phyloP scores from a whole-genome alignment of 1,284 basidiomycete species.

The Mixia osmundae region DNA sequence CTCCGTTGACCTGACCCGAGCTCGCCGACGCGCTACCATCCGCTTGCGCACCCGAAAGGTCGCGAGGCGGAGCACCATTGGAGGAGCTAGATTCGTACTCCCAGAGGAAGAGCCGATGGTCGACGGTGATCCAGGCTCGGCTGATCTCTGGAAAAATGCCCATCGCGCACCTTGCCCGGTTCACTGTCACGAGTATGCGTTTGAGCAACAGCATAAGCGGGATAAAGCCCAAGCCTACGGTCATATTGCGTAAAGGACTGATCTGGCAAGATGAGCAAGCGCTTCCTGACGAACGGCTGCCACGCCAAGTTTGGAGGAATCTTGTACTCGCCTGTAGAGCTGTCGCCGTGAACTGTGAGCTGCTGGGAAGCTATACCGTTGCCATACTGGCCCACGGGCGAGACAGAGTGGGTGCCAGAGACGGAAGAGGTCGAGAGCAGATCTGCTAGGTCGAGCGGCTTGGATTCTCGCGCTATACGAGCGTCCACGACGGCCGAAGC shows the following conservation, averaged over 20 bases:
- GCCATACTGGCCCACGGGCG: too few species aligned
- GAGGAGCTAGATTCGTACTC: slow-evolving; percentile 47
- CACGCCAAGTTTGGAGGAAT: slow-evolving; percentile 50
- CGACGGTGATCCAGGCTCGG: slow-evolving; percentile 84
- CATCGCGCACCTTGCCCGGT: slow-evolving; percentile 29
- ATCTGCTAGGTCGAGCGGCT: too few species aligned
- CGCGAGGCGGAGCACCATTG: not conserved
- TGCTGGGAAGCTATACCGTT: too few species aligned
- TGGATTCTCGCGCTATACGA: too few species aligned
- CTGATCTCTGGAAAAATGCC: slow-evolving; percentile 83
- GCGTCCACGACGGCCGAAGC: too few species aligned
- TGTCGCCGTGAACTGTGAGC: too few species aligned
- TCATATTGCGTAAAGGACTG: slow-evolving; percentile 55
- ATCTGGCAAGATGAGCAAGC: slow-evolving; percentile 52
- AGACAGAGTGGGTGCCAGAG: slow-evolving; percentile 4
- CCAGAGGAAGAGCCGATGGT: slow-evolving; percentile 88
- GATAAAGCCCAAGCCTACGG: slow-evolving; percentile 28
- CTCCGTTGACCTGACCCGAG: slow-evolving; percentile 1
- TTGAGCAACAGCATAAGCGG: slow-evolving; percentile 27
- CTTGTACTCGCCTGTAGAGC: slow-evolving; percentile 34
- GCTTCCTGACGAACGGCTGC: slow-evolving; percentile 54
- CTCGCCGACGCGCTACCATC: not conserved
- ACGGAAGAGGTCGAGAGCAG: too few species aligned
- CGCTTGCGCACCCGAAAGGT: not conserved
- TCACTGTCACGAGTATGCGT: slow-evolving; percentile 3